phyloP scores from a whole-genome alignment of 2,329 filamentous ascomycete species.

The Leptodontidium sp. region DNA sequence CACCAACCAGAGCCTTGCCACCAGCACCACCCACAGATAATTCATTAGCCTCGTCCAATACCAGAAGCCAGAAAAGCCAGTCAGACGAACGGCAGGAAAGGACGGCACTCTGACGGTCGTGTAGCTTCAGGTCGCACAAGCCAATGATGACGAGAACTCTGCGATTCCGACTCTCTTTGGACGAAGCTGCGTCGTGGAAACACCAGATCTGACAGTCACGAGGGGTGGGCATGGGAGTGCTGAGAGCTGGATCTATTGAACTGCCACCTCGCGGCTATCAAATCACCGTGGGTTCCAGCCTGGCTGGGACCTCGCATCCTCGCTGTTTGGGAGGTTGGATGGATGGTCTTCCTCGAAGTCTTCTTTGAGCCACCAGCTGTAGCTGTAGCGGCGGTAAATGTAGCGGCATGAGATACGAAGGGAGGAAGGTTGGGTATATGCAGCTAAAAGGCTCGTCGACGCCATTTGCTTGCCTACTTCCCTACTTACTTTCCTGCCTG shows the following conservation, averaged over 20 bases:
- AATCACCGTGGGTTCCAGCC: neutral
- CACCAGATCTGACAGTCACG: slow-evolving; percentile 12
- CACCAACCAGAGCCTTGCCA: slow-evolving; percentile 28
- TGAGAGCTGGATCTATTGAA: slow-evolving; percentile 18
- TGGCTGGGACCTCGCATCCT: neutral
- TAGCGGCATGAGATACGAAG: neutral
- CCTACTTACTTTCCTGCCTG: neutral
- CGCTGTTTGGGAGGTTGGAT: neutral
- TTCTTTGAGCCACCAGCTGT: too few relatives aligned
- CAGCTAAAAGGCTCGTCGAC: slow-evolving; percentile 22
- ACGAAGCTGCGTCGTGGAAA: slow-evolving; percentile 29
- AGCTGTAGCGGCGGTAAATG: neutral
- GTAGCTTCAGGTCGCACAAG: slow-evolving; percentile 27
- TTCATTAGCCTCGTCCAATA: slow-evolving; percentile 22
- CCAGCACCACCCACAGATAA: slow-evolving; percentile 13
- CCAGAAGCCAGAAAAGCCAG: neutral
- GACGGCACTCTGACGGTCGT: slow-evolving; percentile 26
- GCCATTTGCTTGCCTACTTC: neutral
- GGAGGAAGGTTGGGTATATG: slow-evolving; percentile 24
- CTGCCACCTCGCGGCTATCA: neutral
- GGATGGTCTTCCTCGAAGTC: neutral
- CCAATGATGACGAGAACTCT: slow-evolving; percentile 31
- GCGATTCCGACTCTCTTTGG: slow-evolving; percentile 36
- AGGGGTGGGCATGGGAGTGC: neutral
- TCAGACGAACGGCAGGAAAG: slow-evolving; percentile 12